Evolutionary conservation across 495 filamentous ascomycete genomes (phyloP), one percentile per base, ranked within the genome.

Genomic region (Podospora didyma): DNA sequence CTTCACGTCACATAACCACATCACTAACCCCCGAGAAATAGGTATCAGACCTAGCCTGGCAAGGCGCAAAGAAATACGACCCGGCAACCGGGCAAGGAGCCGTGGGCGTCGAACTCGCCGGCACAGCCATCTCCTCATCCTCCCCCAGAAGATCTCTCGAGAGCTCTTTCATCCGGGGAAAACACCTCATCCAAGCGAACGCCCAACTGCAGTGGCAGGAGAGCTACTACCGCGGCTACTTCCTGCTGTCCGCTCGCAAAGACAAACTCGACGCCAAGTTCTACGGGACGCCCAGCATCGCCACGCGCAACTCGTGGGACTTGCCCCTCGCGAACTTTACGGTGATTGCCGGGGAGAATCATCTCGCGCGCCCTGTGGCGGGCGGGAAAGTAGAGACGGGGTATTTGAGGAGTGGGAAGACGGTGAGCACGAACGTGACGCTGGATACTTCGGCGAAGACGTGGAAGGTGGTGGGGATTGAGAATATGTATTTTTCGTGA

Each of bases 91-190:
- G 86, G 14, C 68, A 62, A 9, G 86, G 86, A 0, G 61, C 78
- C 41, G 71, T 89, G 26, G 86, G 84, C 24, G 84, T 87, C 48
- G 86, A 89, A 64, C 85, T 89, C 56, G 86, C 80, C 41, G 85
- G 84, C 21, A 74, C 81, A 1, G 84, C 83, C 3, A 84, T 89
- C 42, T 75, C 73, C 35, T 83, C 79, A n/a, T 69, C 77, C 79
- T 0, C 69, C 69, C 17, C 82, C 82, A 21, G 73, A 75, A 78
- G 75, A 55, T 73, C 75, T 45, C 67, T 70, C 7, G 68, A 81
- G 28, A 62, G 55, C 4, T 61, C 55, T n/a, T n/a, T n/a, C n/a
- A n/a, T 2, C 79, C 78, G 0, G 73, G 80, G 35, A 57, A 61
- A 17, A 55, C 11, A 6, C 69, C 20, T 70, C 67, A 35, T 73